Evolutionary conservation across 208 protist species (phyloP).

Genomic region (Leishmania tropica): DNA sequence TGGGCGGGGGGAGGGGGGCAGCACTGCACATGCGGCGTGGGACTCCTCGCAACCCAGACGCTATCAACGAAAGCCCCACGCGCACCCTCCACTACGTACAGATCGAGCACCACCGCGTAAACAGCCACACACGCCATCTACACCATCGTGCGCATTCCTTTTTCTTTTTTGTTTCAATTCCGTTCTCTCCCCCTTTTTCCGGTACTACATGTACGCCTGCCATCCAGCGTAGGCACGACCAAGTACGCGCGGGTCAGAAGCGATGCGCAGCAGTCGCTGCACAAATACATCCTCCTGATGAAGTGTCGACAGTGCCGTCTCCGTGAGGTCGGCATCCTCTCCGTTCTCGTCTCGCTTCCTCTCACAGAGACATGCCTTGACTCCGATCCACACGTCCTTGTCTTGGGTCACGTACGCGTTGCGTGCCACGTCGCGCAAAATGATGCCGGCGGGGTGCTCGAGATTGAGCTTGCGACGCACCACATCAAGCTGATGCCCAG

Average conservation of each 20-base stretch:
- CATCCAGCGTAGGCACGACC: background rate
- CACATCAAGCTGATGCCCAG: conserved; percentile 14
- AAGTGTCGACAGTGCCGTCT: background rate
- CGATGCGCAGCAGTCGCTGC: conserved; percentile 5
- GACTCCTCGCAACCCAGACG: background rate
- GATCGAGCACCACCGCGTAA: background rate
- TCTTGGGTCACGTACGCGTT: conserved; percentile 14
- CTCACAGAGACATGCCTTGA: background rate
- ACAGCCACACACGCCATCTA: background rate
- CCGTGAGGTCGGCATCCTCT: background rate
- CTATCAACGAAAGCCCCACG: background rate
- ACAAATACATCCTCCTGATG: conserved; percentile 9
- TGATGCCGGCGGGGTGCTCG: conserved; percentile 27
- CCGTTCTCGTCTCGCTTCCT: too few species aligned
- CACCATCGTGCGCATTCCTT: background rate
- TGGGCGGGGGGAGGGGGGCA: background rate
- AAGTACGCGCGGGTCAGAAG: conserved; percentile 11
- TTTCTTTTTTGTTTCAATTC: background rate
- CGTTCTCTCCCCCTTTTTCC: background rate
- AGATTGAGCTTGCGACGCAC: conserved; percentile 42
- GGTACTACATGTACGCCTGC: conserved; percentile 11
- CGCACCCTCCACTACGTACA: background rate
- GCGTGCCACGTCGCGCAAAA: conserved; percentile 15
- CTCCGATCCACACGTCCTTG: background rate
- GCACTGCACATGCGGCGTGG: background rate